Evolutionary conservation across 2,329 filamentous ascomycete genomes (phyloP), one percentile per base, ranked within the genome.

Genomic region (Venturiaceae sp.): DNA sequence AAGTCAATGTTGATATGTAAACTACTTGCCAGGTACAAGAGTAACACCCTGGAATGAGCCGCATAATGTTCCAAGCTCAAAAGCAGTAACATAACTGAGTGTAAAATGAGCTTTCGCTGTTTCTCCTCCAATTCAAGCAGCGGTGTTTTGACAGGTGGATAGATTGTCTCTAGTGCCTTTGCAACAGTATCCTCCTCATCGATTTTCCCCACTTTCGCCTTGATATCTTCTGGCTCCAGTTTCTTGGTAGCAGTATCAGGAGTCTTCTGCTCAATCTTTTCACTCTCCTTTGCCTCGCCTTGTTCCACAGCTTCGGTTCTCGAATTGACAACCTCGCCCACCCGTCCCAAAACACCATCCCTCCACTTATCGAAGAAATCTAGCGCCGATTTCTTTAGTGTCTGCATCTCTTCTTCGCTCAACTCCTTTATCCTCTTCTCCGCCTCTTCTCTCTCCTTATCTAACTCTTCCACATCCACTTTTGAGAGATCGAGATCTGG

Each of bases 351-450:
- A 9, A 96, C 82, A 13, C 78, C 77, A 5, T 83, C 79, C 65
- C 89, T 83, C 92, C 92, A 97, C 63, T 90, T 86, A 60, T 87
- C 84, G 68, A 92, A 95, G 67, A 86, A 84, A 6, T 79, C 74
- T 5, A 95, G 69, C 1, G 85, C 80, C 57, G 87, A 84, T 62
- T 81, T 83, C 74, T 85, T 91, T 65, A 91, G 72, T 64, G 89
- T 85, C 59, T 79, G 74, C 61, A 86, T 78, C 57, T 77, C 75
- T 3, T 74, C 73, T 3, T 72, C 72, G 19, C 74, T 75, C 9
- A 83, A 68, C 60, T 82, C 80, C 62, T 78, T 77, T 5, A 58
- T 54, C 46, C 77, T 66, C 53, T 71, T 64, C 32, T 65, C 67
- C 11, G 72, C 66, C 58, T 72, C 66, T 41, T 69, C 69, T 23